Percentiles rank a stretch among this genome's conserved stretches.
Conservation (phyloP, 2,329 filamentous ascomycete species). For the Akanthomyces dipterigenus region DNA sequence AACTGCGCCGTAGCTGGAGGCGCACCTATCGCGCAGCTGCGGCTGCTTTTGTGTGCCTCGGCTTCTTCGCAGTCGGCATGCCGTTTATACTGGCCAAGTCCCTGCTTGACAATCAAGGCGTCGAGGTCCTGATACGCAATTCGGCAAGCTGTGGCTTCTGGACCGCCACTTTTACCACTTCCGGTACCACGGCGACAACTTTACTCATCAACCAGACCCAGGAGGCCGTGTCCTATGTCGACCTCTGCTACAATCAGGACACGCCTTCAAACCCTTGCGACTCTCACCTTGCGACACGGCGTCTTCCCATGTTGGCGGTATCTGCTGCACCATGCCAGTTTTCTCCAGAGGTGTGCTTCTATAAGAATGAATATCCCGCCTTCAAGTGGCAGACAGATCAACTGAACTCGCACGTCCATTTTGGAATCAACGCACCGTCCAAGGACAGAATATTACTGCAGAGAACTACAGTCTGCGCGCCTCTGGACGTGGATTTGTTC, state of each 20-base stretch:
- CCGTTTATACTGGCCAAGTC: background rate
- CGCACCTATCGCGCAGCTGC: background rate
- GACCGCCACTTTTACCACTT: background rate
- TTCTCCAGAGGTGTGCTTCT: background rate
- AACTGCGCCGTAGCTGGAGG: background rate
- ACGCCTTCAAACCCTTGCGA: background rate
- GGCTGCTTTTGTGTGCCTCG: background rate
- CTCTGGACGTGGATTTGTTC: background rate
- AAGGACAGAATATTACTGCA: background rate
- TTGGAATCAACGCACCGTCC: background rate
- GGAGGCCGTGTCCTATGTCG: background rate
- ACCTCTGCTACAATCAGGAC: background rate
- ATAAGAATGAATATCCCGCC: background rate
- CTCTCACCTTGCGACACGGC: background rate
- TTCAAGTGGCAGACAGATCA: background rate
- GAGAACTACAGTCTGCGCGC: background rate
- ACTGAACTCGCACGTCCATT: background rate
- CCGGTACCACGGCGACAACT: background rate
- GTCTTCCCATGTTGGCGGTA: background rate
- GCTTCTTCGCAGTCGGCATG: background rate
- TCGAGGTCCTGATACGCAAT: background rate
- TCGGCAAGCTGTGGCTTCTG: background rate
- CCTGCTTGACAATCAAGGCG: background rate
- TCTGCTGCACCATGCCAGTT: background rate
- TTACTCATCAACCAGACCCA: background rate